Conservation (phyloP, 148 eudicot genomes). For the Spergularia bocconei region DNA sequence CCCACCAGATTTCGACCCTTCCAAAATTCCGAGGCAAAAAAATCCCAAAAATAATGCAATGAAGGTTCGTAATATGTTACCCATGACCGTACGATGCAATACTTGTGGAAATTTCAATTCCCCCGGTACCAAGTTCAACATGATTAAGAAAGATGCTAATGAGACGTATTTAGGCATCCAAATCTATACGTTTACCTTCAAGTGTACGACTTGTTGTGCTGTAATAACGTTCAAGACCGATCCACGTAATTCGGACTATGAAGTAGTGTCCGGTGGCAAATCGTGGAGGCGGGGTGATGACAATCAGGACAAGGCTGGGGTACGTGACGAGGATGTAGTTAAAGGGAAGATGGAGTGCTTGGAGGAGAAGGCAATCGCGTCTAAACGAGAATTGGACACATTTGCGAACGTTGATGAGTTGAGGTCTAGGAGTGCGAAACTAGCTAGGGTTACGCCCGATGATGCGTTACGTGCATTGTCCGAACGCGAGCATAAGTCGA, state of each 20-base stretch:
- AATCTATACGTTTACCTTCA: background rate
- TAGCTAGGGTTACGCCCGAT: background rate
- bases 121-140: background rate
- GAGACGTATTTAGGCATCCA: slow-evolving; percentile 1
- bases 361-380: background rate
- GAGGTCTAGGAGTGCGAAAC: background rate
- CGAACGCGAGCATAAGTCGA: background rate
- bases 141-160: background rate
- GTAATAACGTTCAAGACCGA: background rate
- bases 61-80: background rate
- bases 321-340: background rate
- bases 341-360: background rate
- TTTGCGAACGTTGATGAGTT: background rate
- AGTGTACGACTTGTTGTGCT: background rate
- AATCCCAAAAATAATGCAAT: background rate
- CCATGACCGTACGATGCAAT: background rate
- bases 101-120: background rate
- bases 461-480: background rate
- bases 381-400: background rate
- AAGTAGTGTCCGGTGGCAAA: background rate
- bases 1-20: slow-evolving; percentile 66
- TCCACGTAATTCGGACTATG: background rate
- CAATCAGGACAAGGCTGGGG: background rate
- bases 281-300: too few species aligned
- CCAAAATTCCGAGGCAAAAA: slow-evolving; percentile 42